Evolutionary conservation across 331 rosid species (phyloP), one percentile per base, ranked within the genome.

Genomic region (Phaseolus coccineus): DNA sequence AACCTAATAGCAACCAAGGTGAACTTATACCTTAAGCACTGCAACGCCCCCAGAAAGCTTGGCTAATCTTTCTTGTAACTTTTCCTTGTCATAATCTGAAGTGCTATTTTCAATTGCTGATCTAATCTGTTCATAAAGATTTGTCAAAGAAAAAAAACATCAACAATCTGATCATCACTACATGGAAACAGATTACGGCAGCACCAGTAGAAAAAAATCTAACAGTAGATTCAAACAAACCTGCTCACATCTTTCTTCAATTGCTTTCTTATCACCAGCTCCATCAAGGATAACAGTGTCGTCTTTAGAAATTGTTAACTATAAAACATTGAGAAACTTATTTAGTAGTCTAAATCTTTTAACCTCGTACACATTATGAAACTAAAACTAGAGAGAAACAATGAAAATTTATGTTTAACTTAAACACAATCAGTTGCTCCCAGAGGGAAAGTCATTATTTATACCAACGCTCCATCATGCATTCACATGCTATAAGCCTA

Each of bases 21-120:
- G 6, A 13, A 69, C 56, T 2, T 84, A 5, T 19, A 91, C 98
- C 97, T 94, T 94, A 47, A 94, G 84, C 44, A 94, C 97, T 0
- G 98, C 97, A 79, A 94, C 98, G 80, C 97, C 98, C 46, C 97
- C 98, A 71, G 98, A 94, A 71, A 94, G 93, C 77, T 91, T 94
- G 67, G 97, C 97, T 52, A 94, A 71, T 73, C 98, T 89, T 90
- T 94, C 98, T 66, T 94, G 97, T 39, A 94, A 76, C 84, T 94
- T 94, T 66, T 94, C 98, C 87, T 82, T 94, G 89, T 94, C 98
- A 80, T 94, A 94, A 83, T 94, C 98, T n/a, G 98, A 94, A 28
- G 95, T 88, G 83, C 97, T 88, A 64, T 77, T 83, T 74, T 94
- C 98, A 77, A 94, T 85, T 31, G 90, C 89, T 0, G 97, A 92